These are phyloP conservation scores for Pythium biforme DNA, from an alignment of 352 stramenopile species.

Conservation along the genomic window DNA sequence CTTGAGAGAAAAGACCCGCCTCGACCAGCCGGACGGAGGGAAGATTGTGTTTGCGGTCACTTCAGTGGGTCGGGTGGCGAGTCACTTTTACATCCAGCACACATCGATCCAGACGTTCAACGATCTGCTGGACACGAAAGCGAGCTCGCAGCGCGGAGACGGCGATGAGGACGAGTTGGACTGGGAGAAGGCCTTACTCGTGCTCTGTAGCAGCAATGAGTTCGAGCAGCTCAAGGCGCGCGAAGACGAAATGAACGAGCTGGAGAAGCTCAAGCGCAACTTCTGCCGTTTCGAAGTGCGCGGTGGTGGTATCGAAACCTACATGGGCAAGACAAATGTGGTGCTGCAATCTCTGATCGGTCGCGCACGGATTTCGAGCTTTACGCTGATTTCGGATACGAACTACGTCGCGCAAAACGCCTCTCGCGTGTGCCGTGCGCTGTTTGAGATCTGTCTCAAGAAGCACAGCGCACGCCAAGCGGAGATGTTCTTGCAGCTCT, in stretches of 20 bases:
- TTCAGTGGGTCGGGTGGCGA: conserved; percentile 96
- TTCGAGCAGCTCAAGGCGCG: conserved; percentile 96
- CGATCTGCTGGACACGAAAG: conserved; percentile 83
- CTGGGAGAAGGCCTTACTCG: conserved; percentile 68
- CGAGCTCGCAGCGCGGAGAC: conserved; percentile 17
- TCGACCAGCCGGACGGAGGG: conserved; percentile 31
- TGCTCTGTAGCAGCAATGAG: conserved; percentile 89
- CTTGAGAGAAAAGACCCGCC: conserved; percentile 46
- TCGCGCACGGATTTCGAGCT: conserved; percentile 87
- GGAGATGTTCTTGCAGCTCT: conserved; percentile 94
- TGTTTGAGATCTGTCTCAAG: conserved; percentile 99
- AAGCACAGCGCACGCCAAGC: conserved; percentile 85
- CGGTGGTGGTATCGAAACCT: conserved; percentile 90
- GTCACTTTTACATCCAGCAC: conserved; percentile 99
- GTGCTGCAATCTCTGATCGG: conserved; percentile 91
- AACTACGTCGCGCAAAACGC: conserved; percentile 99
- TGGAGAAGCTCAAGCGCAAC: conserved; percentile 90
- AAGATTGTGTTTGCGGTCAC: conserved; percentile 91
- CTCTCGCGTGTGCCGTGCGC: conserved; percentile 93
- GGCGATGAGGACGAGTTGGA: conserved; percentile 47
- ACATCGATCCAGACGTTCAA: conserved; percentile 98
- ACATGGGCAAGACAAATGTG: conserved; percentile 95
- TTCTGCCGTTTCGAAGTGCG: conserved; percentile 89
- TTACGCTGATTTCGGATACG: conserved; percentile 98
- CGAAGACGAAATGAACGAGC: conserved; percentile 93